phyloP scores from a whole-genome alignment of 1,284 basidiomycete genomes.

The Rhodotorula sp. region DNA sequence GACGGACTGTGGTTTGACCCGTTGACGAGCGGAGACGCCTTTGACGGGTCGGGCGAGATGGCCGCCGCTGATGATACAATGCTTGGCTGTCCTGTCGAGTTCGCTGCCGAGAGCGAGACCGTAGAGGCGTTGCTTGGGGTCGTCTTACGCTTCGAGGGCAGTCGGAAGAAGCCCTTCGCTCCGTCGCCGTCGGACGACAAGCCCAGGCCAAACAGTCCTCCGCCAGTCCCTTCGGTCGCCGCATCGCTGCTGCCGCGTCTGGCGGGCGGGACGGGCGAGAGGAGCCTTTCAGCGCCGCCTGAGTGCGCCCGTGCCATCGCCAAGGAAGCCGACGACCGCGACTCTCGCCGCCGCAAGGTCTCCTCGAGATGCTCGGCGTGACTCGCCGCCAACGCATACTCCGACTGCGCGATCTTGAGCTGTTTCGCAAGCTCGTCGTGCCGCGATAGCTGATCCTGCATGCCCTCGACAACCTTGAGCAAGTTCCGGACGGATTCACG shows the following conservation, averaged over 20 bases:
- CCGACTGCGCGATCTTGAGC: slow-evolving; percentile 46
- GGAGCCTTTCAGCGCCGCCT: neutral
- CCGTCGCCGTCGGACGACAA: neutral
- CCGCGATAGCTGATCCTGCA: slow-evolving; percentile 38
- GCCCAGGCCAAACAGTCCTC: slow-evolving; percentile 6
- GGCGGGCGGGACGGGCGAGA: neutral
- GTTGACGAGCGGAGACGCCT: neutral
- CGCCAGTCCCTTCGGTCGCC: neutral
- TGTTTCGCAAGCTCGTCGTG: slow-evolving; percentile 44
- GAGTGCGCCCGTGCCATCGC: slow-evolving; percentile 1
- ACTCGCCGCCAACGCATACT: slow-evolving; percentile 43
- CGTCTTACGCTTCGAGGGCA: slow-evolving; percentile 20
- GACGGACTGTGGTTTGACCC: neutral
- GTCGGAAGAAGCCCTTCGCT: slow-evolving; percentile 30
- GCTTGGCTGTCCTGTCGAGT: slow-evolving; percentile 1
- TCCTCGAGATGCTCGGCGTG: slow-evolving; percentile 45
- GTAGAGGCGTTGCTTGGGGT: slow-evolving; percentile 1
- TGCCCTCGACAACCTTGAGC: slow-evolving; percentile 37
- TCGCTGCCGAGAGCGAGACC: slow-evolving; percentile 2
- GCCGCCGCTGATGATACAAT: neutral
- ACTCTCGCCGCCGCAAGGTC: slow-evolving; percentile 38
- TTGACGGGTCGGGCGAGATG: neutral
- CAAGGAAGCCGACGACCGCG: slow-evolving; percentile 3
- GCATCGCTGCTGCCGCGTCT: neutral
- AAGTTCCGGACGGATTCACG: slow-evolving; percentile 29